Evolutionary conservation across 257 asterid species (phyloP), one percentile per base, ranked within the genome.

Genomic region (Fraxinus quadrangulata): DNA sequence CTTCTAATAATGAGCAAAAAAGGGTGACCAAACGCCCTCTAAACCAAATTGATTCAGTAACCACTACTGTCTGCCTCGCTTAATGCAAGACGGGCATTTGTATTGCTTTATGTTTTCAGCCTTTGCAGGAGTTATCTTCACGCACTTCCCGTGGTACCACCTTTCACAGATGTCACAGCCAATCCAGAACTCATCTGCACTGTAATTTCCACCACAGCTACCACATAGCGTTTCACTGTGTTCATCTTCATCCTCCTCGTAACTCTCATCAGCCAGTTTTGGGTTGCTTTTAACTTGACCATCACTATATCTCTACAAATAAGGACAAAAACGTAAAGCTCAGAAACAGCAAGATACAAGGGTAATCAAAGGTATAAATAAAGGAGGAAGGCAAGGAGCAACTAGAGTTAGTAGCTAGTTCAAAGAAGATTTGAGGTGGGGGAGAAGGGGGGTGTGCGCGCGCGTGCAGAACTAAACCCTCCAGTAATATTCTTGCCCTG

Each of bases 101-200:
- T 89, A 89, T 78, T 89, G 93, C 87, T 89, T 89, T 77, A 89
- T 89, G 83, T 56, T 89, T 82, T 89, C 93, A 34, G 93, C 93
- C 84, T 87, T 89, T 24, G 91, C 93, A 47, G 91, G 93, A 42
- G 93, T 89, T 79, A 89, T 89, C 79, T 89, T 89, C 85, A 89
- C 93, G 21, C 93, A 89, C 77, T 89, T 89, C 77, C 93, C 93
- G 56, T 89, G 93, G 83, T 71, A 89, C 93, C 91, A 89, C 73
- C 86, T 79, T 77, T 89, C 91, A 33, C 93, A 89, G 47, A 87
- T 83, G 84, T 89, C 93, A 36, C 91, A 86, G 33, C 91, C 93
- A 68, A 89, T 89, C 93, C 93, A 89, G 84, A 87, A 89, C 76
- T 87, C 93, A 71, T 89, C 90, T 4, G 88, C 93, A 47, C 81